phyloP scores from a whole-genome alignment of 495 filamentous ascomycete genomes.

The Hyaloscypha finlandica region DNA sequence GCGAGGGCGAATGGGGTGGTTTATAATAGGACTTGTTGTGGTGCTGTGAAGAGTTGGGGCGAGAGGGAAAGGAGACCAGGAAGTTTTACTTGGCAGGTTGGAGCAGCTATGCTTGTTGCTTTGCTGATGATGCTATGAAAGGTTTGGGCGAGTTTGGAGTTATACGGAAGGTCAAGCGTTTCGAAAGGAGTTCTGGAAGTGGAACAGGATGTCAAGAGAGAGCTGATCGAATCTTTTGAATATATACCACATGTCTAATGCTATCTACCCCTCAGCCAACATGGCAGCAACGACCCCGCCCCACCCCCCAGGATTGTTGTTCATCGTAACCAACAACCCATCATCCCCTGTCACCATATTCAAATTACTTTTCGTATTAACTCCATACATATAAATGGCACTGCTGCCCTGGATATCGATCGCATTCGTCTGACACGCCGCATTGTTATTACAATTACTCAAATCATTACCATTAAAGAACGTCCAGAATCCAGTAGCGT shows the following conservation, averaged over 20 bases:
- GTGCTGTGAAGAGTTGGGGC: slow-evolving; percentile 31
- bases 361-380: slow-evolving; percentile 1
- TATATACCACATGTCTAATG: not conserved
- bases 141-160: not conserved
- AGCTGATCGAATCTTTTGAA: too few relatives aligned
- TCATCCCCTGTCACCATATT: not conserved
- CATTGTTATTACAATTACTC: slow-evolving; percentile 1
- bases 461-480: slow-evolving; percentile 58
- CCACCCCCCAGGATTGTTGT: slow-evolving; percentile 11
- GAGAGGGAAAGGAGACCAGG: not conserved
- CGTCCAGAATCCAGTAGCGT: slow-evolving; percentile 66
- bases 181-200: too few relatives aligned
- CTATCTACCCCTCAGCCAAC: not conserved
- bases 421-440: slow-evolving; percentile 1
- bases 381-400: not conserved
- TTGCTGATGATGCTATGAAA: not conserved
- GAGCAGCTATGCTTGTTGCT: not conserved
- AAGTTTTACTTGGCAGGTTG: not conserved
- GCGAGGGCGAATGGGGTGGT: slow-evolving; percentile 83
- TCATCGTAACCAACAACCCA: not conserved
- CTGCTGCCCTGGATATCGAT: not conserved
- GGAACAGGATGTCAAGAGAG: too few relatives aligned
- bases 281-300: not conserved
- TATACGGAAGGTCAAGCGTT: not conserved
- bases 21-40: slow-evolving; percentile 76